These are phyloP conservation scores for Capronia americana DNA, from an alignment of 2,329 filamentous ascomycete species.

Conservation along the genomic window DNA sequence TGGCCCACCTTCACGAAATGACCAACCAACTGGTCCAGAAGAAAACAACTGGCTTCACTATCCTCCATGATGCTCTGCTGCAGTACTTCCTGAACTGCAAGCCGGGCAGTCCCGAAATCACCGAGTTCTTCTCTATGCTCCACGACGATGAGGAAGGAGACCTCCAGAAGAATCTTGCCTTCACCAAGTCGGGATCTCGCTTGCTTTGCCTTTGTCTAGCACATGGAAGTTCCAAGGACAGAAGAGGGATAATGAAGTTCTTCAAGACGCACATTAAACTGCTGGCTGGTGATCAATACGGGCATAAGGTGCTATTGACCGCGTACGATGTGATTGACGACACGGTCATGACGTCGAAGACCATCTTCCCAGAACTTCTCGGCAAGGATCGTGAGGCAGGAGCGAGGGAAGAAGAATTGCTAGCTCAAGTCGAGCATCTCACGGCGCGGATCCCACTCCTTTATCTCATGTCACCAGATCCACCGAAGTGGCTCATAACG, in stretches of 20 bases:
- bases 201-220: conserved; percentile 83
- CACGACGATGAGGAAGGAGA: conserved; percentile 92
- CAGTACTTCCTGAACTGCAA: conserved; percentile 89
- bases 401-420: conserved; percentile 52
- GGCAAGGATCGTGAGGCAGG: conserved; percentile 64
- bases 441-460: conserved; percentile 70
- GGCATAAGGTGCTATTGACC: conserved; percentile 79
- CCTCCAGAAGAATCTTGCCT: conserved; percentile 91
- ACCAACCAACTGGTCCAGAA: conserved; percentile 95
- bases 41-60: conserved; percentile 94
- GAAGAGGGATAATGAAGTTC: conserved; percentile 83
- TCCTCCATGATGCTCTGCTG: conserved; percentile 97
- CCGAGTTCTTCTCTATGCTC: conserved; percentile 85
- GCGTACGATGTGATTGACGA: conserved; percentile 94
- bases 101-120: conserved; percentile 78
- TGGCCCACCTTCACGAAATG: conserved; percentile 82
- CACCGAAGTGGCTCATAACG: conserved; percentile 68
- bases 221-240: conserved; percentile 87
- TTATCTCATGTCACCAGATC: conserved; percentile 75
- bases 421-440: conserved; percentile 52
- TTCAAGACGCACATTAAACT: conserved; percentile 89
- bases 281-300: conserved; percentile 81
- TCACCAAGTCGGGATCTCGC: conserved; percentile 85
- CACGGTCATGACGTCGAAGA: conserved; percentile 84
- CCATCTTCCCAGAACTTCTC: conserved; percentile 85